phyloP scores from a whole-genome alignment of 495 filamentous ascomycete species.

The Neurospora hispaniola region DNA sequence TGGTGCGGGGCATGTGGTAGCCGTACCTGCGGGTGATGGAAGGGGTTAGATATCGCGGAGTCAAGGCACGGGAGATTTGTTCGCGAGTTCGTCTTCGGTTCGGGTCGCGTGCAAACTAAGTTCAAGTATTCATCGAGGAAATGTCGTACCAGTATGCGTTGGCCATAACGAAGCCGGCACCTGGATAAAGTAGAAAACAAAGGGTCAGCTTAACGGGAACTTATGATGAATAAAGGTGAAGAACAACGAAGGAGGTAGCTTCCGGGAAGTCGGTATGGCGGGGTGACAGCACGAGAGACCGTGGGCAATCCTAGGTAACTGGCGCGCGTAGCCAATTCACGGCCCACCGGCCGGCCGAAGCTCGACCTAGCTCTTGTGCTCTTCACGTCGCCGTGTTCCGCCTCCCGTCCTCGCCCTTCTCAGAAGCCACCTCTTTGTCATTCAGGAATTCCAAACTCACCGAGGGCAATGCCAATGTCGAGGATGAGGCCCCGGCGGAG shows the following conservation, averaged over 20 bases:
- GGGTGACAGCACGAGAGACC: neutral
- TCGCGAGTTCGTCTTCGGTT: neutral
- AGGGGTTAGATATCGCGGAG: constrained; percentile 10
- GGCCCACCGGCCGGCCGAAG: neutral
- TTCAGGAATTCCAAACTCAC: constrained; percentile 17
- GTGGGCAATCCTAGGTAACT: neutral
- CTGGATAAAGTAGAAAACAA: constrained; percentile 10
- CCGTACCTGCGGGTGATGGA: constrained; percentile 30
- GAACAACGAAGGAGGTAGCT: neutral
- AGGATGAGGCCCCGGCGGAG: constrained; percentile 39
- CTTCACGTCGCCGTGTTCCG: neutral
- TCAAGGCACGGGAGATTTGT: neutral
- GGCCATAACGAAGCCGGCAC: constrained; percentile 33
- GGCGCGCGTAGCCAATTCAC: neutral
- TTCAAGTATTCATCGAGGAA: constrained; percentile 3
- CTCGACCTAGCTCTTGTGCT: neutral
- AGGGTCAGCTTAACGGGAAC: constrained; percentile 5
- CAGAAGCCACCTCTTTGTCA: neutral
- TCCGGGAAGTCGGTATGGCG: neutral
- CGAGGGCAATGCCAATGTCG: constrained; percentile 33
- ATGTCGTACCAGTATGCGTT: constrained; percentile 36
- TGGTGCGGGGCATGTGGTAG: constrained; percentile 41
- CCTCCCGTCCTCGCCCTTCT: neutral
- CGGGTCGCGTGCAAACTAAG: neutral
- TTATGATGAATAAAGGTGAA: neutral